A percentile compares a stretch with the other conserved stretches of the same genome.
phyloP scores from a whole-genome alignment of 176 grass and related monocot species.

The Juncus effusus region DNA sequence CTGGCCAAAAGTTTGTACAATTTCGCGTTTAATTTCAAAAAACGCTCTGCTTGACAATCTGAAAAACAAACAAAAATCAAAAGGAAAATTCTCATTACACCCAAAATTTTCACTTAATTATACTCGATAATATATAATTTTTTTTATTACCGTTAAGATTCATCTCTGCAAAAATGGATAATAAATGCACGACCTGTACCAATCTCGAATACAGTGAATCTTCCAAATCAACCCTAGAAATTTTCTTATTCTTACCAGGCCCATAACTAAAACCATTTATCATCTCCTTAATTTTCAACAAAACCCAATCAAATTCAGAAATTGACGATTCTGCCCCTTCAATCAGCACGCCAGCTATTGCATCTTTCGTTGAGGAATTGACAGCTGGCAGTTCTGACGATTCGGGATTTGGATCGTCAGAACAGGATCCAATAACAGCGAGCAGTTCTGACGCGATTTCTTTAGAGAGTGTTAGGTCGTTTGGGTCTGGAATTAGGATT shows the following conservation, averaged over 20 bases:
- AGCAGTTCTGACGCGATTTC: constrained; percentile 52
- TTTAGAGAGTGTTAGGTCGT: constrained; percentile 53
- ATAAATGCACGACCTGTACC: constrained; percentile 44
- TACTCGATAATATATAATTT: neutral
- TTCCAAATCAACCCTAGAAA: constrained; percentile 44
- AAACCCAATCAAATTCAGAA: constrained; percentile 63
- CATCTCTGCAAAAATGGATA: constrained; percentile 70
- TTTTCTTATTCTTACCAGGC: constrained; percentile 47
- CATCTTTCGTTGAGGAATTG: constrained; percentile 64
- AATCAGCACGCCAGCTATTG: constrained; percentile 48
- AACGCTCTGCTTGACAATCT: constrained; percentile 77
- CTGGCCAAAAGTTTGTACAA: constrained; percentile 81
- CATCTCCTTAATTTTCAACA: constrained; percentile 58
- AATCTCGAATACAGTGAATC: constrained; percentile 80
- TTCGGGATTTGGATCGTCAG: constrained; percentile 39
- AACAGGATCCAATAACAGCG: constrained; percentile 36
- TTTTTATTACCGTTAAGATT: constrained; percentile 37
- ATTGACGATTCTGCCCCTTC: constrained; percentile 61
- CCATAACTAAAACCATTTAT: constrained; percentile 35
- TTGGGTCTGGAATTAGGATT: constrained; percentile 46
- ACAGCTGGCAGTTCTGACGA: constrained; percentile 49
- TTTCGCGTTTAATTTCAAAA: constrained; percentile 62
- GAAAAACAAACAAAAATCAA: constrained; percentile 28
- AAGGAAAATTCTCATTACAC: constrained; percentile 12
- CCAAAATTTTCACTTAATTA: neutral